Evolutionary conservation across 805 yeast genomes (phyloP).

Genomic region (Ogataea paraovalis): DNA sequence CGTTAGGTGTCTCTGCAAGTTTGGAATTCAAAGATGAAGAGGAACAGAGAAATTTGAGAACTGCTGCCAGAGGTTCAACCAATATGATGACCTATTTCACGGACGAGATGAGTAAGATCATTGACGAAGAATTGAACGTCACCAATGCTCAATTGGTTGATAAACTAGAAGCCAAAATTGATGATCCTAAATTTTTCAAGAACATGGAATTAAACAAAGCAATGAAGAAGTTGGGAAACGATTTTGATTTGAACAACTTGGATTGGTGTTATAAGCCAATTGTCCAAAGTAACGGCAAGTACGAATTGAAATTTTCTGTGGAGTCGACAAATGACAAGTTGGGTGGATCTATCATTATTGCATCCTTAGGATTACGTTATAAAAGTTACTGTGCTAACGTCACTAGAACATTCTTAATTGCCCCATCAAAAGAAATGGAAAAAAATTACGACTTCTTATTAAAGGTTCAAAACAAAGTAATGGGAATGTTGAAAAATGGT

Average conservation of each 20-base stretch:
- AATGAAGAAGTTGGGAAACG: constrained; percentile 55
- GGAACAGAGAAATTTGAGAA: constrained; percentile 60
- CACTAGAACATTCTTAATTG: constrained; percentile 84
- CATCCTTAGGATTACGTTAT: constrained; percentile 83
- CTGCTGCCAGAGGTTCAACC: constrained; percentile 74
- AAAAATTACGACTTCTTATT: constrained; percentile 73
- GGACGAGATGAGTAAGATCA: constrained; percentile 80
- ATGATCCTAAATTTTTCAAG: constrained; percentile 65
- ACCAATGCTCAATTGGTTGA: constrained; percentile 72
- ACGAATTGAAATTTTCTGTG: constrained; percentile 81
- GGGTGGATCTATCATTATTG: constrained; percentile 74
- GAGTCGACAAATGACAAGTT: constrained; percentile 62
- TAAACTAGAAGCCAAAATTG: constrained; percentile 75
- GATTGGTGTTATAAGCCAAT: constrained; percentile 96
- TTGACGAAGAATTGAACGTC: constrained; percentile 80
- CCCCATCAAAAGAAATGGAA: constrained; percentile 78
- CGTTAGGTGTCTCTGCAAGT: constrained; percentile 48
- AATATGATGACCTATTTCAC: constrained; percentile 79
- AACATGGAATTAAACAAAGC: constrained; percentile 41
- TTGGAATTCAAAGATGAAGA: constrained; percentile 76
- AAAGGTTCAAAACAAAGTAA: constrained; percentile 63
- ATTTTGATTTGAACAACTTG: constrained; percentile 68
- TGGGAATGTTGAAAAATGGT: constrained; percentile 62
- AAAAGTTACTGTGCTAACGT: constrained; percentile 85
- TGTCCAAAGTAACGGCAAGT: constrained; percentile 81